Conservation (phyloP, 139 green algal species). For the Yamagishiella unicocca region DNA sequence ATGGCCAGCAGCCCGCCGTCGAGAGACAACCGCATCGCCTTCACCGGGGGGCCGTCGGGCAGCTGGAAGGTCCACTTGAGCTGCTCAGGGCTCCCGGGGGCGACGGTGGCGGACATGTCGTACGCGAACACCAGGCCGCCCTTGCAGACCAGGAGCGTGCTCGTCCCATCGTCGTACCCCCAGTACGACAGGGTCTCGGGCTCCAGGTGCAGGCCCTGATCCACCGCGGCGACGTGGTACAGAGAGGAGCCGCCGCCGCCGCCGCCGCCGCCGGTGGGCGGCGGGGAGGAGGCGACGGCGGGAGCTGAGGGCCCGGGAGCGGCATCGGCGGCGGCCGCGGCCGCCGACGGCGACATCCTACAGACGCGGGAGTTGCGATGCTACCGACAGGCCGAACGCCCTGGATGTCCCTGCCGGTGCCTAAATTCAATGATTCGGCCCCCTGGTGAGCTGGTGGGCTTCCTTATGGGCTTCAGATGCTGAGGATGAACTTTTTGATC, state of each 20-base stretch:
- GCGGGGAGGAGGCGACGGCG: background rate
- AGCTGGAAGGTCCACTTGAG: conserved; percentile 71
- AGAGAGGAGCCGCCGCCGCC: background rate
- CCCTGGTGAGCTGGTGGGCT: too few species aligned
- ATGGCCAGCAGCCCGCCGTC: conserved; percentile 64
- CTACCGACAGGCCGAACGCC: too few species aligned
- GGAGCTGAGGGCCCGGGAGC: background rate
- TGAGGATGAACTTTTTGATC: conserved; percentile 72
- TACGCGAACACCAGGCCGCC: conserved; percentile 66
- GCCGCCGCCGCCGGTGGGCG: background rate
- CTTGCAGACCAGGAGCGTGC: conserved; percentile 67
- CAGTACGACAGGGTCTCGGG: conserved; percentile 67
- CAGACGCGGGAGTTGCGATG: too few species aligned
- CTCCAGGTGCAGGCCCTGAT: conserved; percentile 57
- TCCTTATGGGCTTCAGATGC: conserved; percentile 24
- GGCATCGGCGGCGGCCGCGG: too few species aligned
- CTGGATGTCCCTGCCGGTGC: too few species aligned
- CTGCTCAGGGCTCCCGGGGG: conserved; percentile 51
- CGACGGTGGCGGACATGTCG: conserved; percentile 40
- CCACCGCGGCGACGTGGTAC: conserved; percentile 53
- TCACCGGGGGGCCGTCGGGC: conserved; percentile 37
- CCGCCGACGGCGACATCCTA: too few species aligned
- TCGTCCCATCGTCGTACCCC: conserved; percentile 68
- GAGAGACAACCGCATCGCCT: conserved; percentile 53
- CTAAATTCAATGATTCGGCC: too few species aligned